Evolutionary conservation across 495 filamentous ascomycete genomes (phyloP).

Genomic region (Aspergillus bridgeri): DNA sequence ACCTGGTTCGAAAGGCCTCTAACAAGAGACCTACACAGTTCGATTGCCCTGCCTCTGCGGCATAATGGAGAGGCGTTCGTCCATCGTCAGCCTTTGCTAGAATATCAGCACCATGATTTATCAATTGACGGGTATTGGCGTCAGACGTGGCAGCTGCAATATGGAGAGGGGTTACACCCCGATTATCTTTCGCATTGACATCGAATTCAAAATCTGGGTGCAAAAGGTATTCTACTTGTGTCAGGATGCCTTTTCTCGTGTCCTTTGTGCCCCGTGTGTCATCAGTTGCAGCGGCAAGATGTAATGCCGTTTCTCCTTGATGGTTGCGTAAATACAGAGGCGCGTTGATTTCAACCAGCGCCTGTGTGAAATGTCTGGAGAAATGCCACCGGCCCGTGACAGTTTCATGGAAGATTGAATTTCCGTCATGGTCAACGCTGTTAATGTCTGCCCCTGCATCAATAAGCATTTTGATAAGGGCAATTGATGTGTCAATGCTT

Average conservation of each 20-base stretch:
- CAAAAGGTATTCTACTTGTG: neutral
- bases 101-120: constrained; percentile 16
- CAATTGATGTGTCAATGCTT: neutral
- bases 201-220: constrained; percentile 46
- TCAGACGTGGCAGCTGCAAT: constrained; percentile 43
- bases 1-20: neutral
- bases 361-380: neutral
- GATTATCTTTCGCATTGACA: constrained; percentile 72
- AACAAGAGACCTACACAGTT: constrained; percentile 12
- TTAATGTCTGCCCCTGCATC: constrained; percentile 3
- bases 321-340: neutral
- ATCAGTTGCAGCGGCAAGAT: neutral
- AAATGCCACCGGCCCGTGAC: neutral
- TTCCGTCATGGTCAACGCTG: neutral
- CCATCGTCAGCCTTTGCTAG: constrained; percentile 3
- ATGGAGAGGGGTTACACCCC: constrained; percentile 81
- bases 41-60: constrained; percentile 11
- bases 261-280: neutral
- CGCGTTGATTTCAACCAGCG: neutral
- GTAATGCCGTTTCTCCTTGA: constrained; percentile 5
- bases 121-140: constrained; percentile 1
- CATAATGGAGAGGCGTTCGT: constrained; percentile 13
- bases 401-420: constrained; percentile 3
- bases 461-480: neutral
- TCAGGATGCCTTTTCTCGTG: neutral